phyloP scores from a whole-genome alignment of 2,329 filamentous ascomycete species.

The Fonsecaea nubica region DNA sequence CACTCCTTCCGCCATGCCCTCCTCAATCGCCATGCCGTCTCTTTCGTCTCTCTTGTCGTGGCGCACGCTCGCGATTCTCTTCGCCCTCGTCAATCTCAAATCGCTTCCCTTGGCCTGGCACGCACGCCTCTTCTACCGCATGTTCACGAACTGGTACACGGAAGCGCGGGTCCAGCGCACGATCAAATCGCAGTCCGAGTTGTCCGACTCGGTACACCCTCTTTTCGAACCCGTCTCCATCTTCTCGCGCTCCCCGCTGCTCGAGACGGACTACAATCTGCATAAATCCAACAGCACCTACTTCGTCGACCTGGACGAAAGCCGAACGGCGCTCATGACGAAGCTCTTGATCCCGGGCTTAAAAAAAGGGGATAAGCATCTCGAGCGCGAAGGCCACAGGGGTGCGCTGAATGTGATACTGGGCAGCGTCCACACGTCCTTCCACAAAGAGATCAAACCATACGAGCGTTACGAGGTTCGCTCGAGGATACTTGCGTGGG shows the following conservation, averaged over 20 bases:
- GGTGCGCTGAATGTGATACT: slow-evolving; percentile 67
- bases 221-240: slow-evolving; percentile 77
- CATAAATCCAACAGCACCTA: slow-evolving; percentile 65
- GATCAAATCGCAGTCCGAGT: slow-evolving; percentile 50
- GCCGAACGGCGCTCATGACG: slow-evolving; percentile 79
- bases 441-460: slow-evolving; percentile 74
- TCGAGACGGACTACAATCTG: slow-evolving; percentile 85
- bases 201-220: slow-evolving; percentile 53
- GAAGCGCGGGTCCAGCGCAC: slow-evolving; percentile 48
- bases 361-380: slow-evolving; percentile 52
- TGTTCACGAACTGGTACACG: slow-evolving; percentile 62
- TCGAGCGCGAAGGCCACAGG: slow-evolving; percentile 56
- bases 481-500: slow-evolving; percentile 74
- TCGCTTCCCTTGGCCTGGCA: slow-evolving; percentile 78
- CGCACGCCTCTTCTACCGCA: slow-evolving; percentile 66
- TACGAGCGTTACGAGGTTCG: slow-evolving; percentile 76
- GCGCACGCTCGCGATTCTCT: slow-evolving; percentile 53
- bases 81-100: slow-evolving; percentile 73
- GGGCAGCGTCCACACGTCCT: slow-evolving; percentile 75
- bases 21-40: slow-evolving; percentile 19
- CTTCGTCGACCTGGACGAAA: slow-evolving; percentile 66
- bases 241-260: slow-evolving; percentile 68
- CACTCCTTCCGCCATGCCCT: background rate
- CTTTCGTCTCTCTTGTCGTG: slow-evolving; percentile 40
- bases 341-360: slow-evolving; percentile 68